These are phyloP conservation scores for Kwoniella dejecticola DNA, from an alignment of 768 basidiomycete species.

Conservation along the genomic window DNA sequence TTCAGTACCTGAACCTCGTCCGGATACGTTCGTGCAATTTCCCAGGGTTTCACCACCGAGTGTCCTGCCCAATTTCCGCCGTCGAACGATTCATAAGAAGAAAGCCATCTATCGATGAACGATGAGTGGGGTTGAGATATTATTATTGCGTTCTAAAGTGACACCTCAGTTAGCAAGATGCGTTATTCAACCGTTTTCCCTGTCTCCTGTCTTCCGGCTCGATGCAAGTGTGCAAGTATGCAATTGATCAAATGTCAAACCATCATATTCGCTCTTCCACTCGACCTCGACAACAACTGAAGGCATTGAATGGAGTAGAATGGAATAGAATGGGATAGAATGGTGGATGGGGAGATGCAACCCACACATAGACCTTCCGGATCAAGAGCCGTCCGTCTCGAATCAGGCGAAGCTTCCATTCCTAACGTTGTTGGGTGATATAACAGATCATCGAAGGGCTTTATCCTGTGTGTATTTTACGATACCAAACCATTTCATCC, in stretches of 20 bases:
- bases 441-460: constrained; percentile 49
- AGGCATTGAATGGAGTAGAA: too few relatives aligned
- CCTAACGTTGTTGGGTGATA: constrained; percentile 50
- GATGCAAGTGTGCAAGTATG: too few relatives aligned
- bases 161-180: too few relatives aligned
- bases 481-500: too few relatives aligned
- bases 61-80: constrained; percentile 50
- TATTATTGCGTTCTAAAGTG: constrained; percentile 55
- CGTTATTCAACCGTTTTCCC: too few relatives aligned
- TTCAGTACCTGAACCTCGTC: constrained; percentile 52
- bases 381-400: constrained; percentile 37
- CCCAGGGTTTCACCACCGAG: constrained; percentile 53
- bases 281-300: too few relatives aligned
- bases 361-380: constrained; percentile 55
- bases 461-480: constrained; percentile 31
- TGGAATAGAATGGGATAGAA: too few relatives aligned
- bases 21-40: constrained; percentile 51
- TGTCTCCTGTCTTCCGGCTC: too few relatives aligned
- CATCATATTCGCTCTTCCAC: too few relatives aligned
- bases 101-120: constrained; percentile 54
- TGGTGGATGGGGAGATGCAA: too few relatives aligned
- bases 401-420: constrained; percentile 54
- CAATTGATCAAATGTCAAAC: too few relatives aligned
- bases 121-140: constrained; percentile 45
- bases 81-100: constrained; percentile 51